Conservation (phyloP, 2,329 filamentous ascomycete genomes). For the Lojkania enalia region DNA sequence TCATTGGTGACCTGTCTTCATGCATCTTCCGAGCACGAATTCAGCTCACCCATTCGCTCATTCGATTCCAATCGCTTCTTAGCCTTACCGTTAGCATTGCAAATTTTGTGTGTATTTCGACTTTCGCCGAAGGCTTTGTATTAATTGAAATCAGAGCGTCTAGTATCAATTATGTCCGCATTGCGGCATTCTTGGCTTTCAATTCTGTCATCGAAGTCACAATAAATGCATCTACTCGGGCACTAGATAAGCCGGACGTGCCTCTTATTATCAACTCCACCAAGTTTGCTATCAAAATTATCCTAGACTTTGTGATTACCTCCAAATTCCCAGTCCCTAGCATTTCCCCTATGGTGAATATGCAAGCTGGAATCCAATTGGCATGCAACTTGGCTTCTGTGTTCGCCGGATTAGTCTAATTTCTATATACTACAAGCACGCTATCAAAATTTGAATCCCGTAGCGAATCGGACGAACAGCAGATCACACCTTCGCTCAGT, state of each 20-base stretch:
- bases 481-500: constrained; percentile 34
- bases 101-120: constrained; percentile 58
- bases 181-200: constrained; percentile 65
- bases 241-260: constrained; percentile 70
- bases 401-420: constrained; percentile 61
- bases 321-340: constrained; percentile 65
- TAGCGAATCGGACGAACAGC: constrained; percentile 11
- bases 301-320: constrained; percentile 67
- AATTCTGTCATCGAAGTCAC: constrained; percentile 66
- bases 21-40: constrained; percentile 57
- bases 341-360: constrained; percentile 61
- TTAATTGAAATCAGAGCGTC: constrained; percentile 59
- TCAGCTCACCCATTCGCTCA: constrained; percentile 63
- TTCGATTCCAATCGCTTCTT: constrained; percentile 57
- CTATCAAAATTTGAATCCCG: constrained; percentile 23
- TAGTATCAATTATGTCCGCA: constrained; percentile 66
- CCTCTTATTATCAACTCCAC: constrained; percentile 66
- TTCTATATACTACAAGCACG: constrained; percentile 51
- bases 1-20: constrained; percentile 67
- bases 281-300: constrained; percentile 68
- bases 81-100: constrained; percentile 63
- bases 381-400: constrained; percentile 51
- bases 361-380: constrained; percentile 66
- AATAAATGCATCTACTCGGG: constrained; percentile 63
- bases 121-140: constrained; percentile 65